Evolutionary conservation across 345 rosid species (phyloP), one percentile per base, ranked within the genome.

Genomic region (Gynandropsis gynandra): DNA sequence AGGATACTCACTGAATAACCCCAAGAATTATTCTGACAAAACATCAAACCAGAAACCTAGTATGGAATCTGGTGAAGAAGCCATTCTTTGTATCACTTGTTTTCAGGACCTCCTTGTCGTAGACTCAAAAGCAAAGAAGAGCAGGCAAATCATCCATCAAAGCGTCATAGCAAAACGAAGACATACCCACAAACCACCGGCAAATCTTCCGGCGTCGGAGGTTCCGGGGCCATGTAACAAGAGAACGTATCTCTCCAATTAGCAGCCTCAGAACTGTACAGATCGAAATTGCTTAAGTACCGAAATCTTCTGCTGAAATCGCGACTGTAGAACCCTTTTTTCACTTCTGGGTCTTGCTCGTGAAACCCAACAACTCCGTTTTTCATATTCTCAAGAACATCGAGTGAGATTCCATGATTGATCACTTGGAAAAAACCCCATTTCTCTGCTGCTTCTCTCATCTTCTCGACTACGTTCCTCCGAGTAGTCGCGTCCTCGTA

Each of bases 171-270:
- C 15, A 8, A 17, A 45, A 45, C 11, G 1, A 45, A 14, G 11
- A 15, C 16, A 1, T 35, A 68, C 77, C 74, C 33, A 21, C 65
- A 68, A 18, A 45, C 50, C 1, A 16, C 38, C 1, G 78, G 78
- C 14, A 74, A 19, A 5, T 74, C 75, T 5, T 74, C 35, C 12
- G 69, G 56, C 0, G 50, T 13, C 0, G 70, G 67, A 51, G 64
- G 67, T 53, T 59, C 0, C 11, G 75, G 78, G 33, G 70, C 67
- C 48, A 66, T 60, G n/a, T 1, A 20, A n/a, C 36, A 43, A 47
- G 20, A 16, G 44, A 75, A 34, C 7, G 72, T 16, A 31, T 75
- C 80, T 41, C 80, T 69, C 77, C 77, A 75, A 18, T 57, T 69
- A 2, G 72, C 67, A 8, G 70, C 52, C n/a, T 54, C 52, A 7